Conservation (phyloP, 257 asterid species). For the Solanum rostratum region DNA sequence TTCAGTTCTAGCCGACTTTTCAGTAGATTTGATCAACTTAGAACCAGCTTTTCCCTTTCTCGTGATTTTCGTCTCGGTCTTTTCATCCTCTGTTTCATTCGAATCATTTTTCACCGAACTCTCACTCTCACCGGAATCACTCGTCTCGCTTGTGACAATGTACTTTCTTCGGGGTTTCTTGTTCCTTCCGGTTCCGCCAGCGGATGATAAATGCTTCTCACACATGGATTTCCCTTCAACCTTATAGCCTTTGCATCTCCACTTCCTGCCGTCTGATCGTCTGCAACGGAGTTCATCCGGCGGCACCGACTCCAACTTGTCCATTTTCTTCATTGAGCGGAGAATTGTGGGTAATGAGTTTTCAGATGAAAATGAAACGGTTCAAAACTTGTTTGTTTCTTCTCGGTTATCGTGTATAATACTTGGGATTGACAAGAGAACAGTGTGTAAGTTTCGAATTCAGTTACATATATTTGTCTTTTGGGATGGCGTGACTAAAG, state of each 20-base stretch:
- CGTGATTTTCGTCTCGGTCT: not conserved
- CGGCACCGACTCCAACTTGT: not conserved
- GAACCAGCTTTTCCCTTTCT: not conserved
- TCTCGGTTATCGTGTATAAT: too few species aligned
- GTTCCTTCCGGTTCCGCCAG: not conserved
- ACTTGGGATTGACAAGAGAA: too few species aligned
- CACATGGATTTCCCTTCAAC: conserved; percentile 7
- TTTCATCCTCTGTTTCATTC: not conserved
- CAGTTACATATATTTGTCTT: too few species aligned
- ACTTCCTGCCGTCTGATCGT: conserved; percentile 8
- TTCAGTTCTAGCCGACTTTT: not conserved
- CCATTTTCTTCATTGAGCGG: too few species aligned
- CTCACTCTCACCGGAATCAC: not conserved
- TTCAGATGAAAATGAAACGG: too few species aligned
- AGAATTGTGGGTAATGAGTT: too few species aligned
- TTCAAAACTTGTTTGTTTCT: too few species aligned
- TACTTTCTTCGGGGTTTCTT: conserved; percentile 7
- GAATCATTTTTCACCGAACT: not conserved
- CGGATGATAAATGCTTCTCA: conserved; percentile 16
- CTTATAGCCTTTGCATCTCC: conserved; percentile 27
- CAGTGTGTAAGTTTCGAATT: too few species aligned
- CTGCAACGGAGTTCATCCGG: conserved; percentile 20
- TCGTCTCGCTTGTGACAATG: not conserved
- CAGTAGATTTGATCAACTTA: not conserved
- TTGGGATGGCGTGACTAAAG: too few species aligned